Conservation (phyloP, 129 eudicot genomes). For the Arctium minus region DNA sequence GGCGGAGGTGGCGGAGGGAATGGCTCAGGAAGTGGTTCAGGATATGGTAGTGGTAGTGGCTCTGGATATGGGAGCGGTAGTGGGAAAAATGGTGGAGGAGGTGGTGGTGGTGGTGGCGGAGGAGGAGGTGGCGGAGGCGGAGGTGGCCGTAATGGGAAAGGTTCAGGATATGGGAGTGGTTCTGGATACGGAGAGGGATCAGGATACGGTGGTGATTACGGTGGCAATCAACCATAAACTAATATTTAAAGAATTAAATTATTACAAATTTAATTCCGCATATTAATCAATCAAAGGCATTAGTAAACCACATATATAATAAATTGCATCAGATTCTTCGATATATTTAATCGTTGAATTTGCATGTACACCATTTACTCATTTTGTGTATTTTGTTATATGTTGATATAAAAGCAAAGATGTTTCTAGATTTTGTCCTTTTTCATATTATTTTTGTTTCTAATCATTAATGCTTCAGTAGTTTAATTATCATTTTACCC, state of each 20-base stretch:
- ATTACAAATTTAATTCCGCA: background rate
- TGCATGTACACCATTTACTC: slow-evolving; percentile 16
- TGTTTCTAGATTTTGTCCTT: background rate
- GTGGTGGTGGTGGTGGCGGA: slow-evolving; percentile 12
- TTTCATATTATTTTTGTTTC: background rate
- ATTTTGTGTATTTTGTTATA: slow-evolving; percentile 11
- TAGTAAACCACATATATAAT: slow-evolving; percentile 28
- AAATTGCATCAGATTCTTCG: slow-evolving; percentile 30
- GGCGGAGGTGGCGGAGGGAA: slow-evolving; percentile 28
- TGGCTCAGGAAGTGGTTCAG: slow-evolving; percentile 47
- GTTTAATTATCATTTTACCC: background rate
- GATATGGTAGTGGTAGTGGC: slow-evolving; percentile 46
- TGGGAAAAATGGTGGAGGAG: slow-evolving; percentile 34
- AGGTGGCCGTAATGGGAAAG: slow-evolving; percentile 33
- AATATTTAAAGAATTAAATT: background rate
- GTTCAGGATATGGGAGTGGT: slow-evolving; percentile 53
- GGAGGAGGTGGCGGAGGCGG: slow-evolving; percentile 24
- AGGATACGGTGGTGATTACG: slow-evolving; percentile 36
- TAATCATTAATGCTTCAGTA: background rate
- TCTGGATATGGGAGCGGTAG: slow-evolving; percentile 39
- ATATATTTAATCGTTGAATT: slow-evolving; percentile 11
- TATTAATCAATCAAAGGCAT: background rate
- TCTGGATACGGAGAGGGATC: slow-evolving; percentile 52
- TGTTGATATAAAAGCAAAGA: background rate
- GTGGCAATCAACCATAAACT: slow-evolving; percentile 46